Percentiles rank a stretch among this genome's conserved stretches.
phyloP scores from a whole-genome alignment of 164 flowering plant genomes.

The Vitis labrusca region DNA sequence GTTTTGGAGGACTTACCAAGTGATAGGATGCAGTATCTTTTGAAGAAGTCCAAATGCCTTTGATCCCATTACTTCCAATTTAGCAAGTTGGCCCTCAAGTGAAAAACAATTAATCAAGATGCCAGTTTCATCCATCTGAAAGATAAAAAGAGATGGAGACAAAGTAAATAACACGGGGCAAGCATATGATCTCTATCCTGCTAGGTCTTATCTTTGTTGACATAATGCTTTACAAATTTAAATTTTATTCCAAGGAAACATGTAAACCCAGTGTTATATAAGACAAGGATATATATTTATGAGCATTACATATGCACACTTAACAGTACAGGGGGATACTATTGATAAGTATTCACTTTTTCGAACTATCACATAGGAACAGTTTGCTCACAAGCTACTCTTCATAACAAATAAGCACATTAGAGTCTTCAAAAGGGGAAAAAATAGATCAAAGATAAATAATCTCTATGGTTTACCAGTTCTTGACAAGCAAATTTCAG shows the following conservation, averaged over 20 bases:
- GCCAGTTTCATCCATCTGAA: constrained; percentile 54
- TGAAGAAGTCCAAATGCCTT: constrained; percentile 64
- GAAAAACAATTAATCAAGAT: constrained; percentile 48
- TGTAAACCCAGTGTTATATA: no score
- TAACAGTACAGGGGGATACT: no score
- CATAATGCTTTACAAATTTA: not conserved
- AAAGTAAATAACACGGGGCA: not conserved
- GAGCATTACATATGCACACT: no score
- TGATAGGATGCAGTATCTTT: constrained; percentile 51
- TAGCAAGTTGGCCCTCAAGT: constrained; percentile 66
- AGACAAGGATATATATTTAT: no score
- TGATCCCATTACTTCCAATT: constrained; percentile 70
- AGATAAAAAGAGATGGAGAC: constrained; percentile 4
- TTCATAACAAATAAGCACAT: no score
- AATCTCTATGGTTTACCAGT: constrained; percentile 34
- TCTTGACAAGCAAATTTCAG: constrained; percentile 58
- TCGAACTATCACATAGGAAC: no score
- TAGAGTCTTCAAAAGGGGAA: no score
- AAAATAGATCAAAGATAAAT: not conserved
- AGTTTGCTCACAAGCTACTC: no score
- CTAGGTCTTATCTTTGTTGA: no score
- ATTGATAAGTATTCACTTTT: no score
- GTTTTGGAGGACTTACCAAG: constrained; percentile 42
- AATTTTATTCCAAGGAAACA: not conserved
- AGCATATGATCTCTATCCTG: not conserved